Conservation (phyloP, 2,329 filamentous ascomycete species). For the Gnomoniopsis smithogilvyi region DNA sequence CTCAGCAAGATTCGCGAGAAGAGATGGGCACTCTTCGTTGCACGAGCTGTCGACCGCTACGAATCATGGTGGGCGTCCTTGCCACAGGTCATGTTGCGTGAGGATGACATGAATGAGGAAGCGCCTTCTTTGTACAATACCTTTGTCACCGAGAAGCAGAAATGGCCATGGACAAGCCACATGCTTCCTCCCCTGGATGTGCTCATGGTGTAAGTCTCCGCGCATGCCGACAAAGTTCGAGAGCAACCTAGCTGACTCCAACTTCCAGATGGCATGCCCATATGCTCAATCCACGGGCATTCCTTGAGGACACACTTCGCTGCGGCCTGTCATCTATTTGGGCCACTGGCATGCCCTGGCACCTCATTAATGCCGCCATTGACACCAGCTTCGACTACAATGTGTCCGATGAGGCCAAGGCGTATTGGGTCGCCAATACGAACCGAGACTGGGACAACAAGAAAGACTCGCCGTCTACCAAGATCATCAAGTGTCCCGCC, state of each 20-base stretch:
- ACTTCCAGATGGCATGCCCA: slow-evolving; percentile 55
- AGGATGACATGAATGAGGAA: slow-evolving; percentile 31
- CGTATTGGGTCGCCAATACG: slow-evolving; percentile 45
- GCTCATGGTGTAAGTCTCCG: slow-evolving; percentile 35
- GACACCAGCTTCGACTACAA: slow-evolving; percentile 57
- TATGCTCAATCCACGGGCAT: slow-evolving; percentile 73
- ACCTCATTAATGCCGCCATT: slow-evolving; percentile 54
- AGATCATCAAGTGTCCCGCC: slow-evolving; percentile 51
- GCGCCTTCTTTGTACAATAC: slow-evolving; percentile 24
- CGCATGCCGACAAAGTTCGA: not conserved
- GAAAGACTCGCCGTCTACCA: slow-evolving; percentile 42
- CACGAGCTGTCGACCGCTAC: slow-evolving; percentile 67
- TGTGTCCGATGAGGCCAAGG: slow-evolving; percentile 39
- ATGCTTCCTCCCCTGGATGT: slow-evolving; percentile 53
- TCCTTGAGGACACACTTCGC: slow-evolving; percentile 70
- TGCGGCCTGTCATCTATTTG: slow-evolving; percentile 53
- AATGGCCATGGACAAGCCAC: slow-evolving; percentile 34
- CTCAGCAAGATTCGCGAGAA: slow-evolving; percentile 63
- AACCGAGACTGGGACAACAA: slow-evolving; percentile 57
- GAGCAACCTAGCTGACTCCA: not conserved
- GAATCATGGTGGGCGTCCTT: slow-evolving; percentile 59
- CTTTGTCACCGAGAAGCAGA: slow-evolving; percentile 30
- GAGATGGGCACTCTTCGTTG: slow-evolving; percentile 68
- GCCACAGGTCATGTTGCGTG: slow-evolving; percentile 27
- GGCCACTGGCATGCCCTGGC: slow-evolving; percentile 65